Percentiles rank a stretch among this genome's conserved stretches.
Evolutionary conservation across 352 stramenopile genomes (phyloP).

Genomic region (Pythium plurisporium): DNA sequence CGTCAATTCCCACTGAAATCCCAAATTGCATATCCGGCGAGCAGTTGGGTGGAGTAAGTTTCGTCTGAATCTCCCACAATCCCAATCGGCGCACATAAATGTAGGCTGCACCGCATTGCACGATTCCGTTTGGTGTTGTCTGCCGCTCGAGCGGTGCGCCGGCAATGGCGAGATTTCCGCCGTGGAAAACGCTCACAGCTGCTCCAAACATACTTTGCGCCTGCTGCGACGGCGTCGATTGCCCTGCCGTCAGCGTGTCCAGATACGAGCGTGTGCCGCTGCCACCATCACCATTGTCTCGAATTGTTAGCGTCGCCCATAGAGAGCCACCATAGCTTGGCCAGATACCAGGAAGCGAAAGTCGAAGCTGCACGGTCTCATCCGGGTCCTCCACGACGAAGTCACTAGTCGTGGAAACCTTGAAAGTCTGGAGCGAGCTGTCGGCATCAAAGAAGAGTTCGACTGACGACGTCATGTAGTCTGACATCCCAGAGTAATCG

Average conservation of each 20-base stretch:
- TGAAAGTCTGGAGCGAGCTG: conserved; percentile 51
- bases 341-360: conserved; percentile 92
- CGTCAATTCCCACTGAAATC: conserved; percentile 64
- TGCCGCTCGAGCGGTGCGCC: conserved; percentile 52
- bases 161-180: conserved; percentile 61
- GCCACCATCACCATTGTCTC: conserved; percentile 89
- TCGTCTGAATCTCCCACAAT: conserved; percentile 63
- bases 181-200: conserved; percentile 57
- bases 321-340: conserved; percentile 83
- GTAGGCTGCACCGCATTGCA: conserved; percentile 61
- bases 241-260: conserved; percentile 42
- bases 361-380: conserved; percentile 86
- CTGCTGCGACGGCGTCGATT: conserved; percentile 22
- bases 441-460: conserved; percentile 62
- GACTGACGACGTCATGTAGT: conserved; percentile 78
- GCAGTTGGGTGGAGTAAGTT: conserved; percentile 46
- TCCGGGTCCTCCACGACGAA: conserved; percentile 88
- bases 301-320: conserved; percentile 85
- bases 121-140: background rate
- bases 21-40: conserved; percentile 50
- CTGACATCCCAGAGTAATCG: conserved; percentile 86
- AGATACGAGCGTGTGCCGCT: conserved; percentile 69
- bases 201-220: conserved; percentile 40
- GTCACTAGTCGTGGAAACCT: conserved; percentile 87
- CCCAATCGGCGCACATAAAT: conserved; percentile 61